Percentiles rank a stretch among this genome's conserved stretches.
phyloP scores from a whole-genome alignment of 169 alveolate species.

The Toxoplasma gondii region DNA sequence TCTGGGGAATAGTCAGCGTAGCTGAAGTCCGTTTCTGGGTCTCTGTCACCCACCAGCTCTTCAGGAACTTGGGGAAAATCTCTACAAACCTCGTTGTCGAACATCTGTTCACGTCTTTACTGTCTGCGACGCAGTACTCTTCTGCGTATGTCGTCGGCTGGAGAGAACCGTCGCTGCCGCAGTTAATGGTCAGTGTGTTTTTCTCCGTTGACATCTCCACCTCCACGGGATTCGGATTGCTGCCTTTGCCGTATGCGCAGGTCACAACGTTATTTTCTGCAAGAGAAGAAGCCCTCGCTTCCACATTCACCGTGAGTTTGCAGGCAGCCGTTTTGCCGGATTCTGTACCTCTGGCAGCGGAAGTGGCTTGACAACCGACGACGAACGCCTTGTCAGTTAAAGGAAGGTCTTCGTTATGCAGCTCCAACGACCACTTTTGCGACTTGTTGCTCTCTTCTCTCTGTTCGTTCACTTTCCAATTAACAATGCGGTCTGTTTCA shows the following conservation, averaged over 20 bases:
- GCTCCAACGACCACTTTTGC: neutral
- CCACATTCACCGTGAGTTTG: neutral
- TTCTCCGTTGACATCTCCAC: neutral
- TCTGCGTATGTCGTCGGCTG: neutral
- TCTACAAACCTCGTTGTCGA: neutral
- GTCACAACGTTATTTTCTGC: neutral
- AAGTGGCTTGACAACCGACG: neutral
- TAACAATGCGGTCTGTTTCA: neutral
- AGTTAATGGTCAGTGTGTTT: neutral
- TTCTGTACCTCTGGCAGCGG: neutral
- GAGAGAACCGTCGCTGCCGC: neutral
- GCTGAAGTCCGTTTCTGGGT: neutral
- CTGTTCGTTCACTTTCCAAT: neutral
- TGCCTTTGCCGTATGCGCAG: slow-evolving; percentile 18
- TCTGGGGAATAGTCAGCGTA: neutral
- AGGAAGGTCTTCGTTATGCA: neutral
- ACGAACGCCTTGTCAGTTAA: neutral
- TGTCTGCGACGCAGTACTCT: neutral
- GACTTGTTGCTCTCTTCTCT: neutral
- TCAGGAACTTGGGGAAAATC: neutral
- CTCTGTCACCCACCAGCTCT: neutral
- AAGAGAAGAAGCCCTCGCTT: neutral
- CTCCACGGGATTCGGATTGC: neutral
- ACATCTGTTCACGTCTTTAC: neutral
- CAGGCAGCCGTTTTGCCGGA: neutral